Base-by-base conservation (phyloP, 2,329 filamentous ascomycete genomes). In the Neoscytalidium dimidiatum region DNA sequence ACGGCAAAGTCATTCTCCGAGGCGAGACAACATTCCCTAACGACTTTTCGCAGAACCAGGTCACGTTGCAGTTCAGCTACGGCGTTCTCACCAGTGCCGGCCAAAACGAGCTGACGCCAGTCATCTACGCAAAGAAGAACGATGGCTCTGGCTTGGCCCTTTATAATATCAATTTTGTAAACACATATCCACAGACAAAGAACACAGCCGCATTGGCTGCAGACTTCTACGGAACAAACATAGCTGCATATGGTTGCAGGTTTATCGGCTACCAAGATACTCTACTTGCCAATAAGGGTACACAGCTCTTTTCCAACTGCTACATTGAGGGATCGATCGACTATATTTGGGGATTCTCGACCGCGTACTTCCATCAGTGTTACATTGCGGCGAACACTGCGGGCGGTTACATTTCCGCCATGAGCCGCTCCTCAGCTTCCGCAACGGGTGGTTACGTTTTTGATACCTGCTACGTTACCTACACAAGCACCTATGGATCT, bases 141-240 rank as follows among this genome's bases (percentile, higher is more conserved):
- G 86, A 88, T 66, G 74, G 73, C 56, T 86, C 81, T 13, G 77
- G 73, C 6, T 70, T 83, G 7, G 76, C 81, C 21, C 70, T 88
- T 13, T 89, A 88, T 75, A 89, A 88, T 65, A 75, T 89, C 67
- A 84, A 86, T 70, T 77, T 85, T 2, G 80, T 79, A 58, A 86
- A 86, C 61, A 69, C 69, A 1, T 70, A 69, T 48, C 71, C 71
- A 19, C 28, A 67, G 17, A 68, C 68, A 1, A 44, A 31, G 2
- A 68, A 85, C 69, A 83, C 81, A 4, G 76, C 86, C 44, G 84
- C 85, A 0, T 67, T 87, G 4, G 80, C 79, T 48, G 82, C 84
- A 0, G 80, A 83, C 33, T 80, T 73, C 11, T 33, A 48, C 19
- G 75, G 70, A 28, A 6, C 33, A 0, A 72, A 82, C 48, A 82